Evolutionary conservation across 352 stramenopile species (phyloP).

Genomic region (Phytophthora nicotianae): DNA sequence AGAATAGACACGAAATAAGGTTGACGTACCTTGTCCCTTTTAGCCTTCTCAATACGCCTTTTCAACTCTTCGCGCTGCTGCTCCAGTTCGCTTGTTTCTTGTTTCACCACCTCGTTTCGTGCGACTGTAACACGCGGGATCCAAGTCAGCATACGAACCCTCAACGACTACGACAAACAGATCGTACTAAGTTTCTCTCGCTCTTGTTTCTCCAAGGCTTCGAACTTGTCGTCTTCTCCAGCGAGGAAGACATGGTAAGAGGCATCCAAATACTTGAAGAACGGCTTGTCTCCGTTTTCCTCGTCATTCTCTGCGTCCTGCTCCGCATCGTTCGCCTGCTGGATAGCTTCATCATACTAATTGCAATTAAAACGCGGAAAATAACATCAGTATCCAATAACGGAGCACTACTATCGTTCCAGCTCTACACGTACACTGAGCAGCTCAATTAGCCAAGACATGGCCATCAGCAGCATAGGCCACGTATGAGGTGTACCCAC

Average conservation of each 20-base stretch:
- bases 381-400: conserved; percentile 13
- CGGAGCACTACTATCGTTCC: neutral
- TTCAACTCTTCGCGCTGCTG: conserved; percentile 62
- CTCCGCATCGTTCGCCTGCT: conserved; percentile 58
- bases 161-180: neutral
- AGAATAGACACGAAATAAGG: conserved; percentile 2
- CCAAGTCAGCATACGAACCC: conserved; percentile 11
- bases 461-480: conserved; percentile 94
- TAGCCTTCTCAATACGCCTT: conserved; percentile 69
- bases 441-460: conserved; percentile 98
- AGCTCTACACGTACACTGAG: conserved; percentile 67
- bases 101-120: conserved; percentile 55
- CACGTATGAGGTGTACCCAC: conserved; percentile 96
- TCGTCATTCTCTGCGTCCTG: conserved; percentile 58
- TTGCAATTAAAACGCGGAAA: neutral
- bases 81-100: conserved; percentile 60
- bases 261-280: conserved; percentile 94
- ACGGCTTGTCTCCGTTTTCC: conserved; percentile 88
- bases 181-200: conserved; percentile 52
- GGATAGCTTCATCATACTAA: conserved; percentile 86
- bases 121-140: conserved; percentile 35
- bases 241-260: conserved; percentile 95
- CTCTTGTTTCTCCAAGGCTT: conserved; percentile 85
- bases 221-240: conserved; percentile 92
- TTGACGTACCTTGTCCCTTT: conserved; percentile 61